phyloP scores from a whole-genome alignment of 108 stramenopile genomes.

The Stephanodiscus triporus region DNA sequence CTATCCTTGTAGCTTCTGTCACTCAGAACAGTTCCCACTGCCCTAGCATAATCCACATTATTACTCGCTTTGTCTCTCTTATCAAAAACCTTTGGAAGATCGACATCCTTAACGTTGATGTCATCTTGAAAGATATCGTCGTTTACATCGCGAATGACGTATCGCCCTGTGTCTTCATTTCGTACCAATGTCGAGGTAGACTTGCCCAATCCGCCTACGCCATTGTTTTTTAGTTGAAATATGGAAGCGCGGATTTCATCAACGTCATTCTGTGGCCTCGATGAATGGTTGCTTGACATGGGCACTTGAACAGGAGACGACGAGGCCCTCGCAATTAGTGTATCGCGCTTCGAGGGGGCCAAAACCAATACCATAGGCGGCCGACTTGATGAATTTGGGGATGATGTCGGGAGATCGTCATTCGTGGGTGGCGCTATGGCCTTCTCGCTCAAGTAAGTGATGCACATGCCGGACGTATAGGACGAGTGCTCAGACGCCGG shows the following conservation, averaged over 20 bases:
- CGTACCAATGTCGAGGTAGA: slow-evolving; percentile 38
- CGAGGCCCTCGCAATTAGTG: background rate
- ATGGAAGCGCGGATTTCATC: slow-evolving; percentile 44
- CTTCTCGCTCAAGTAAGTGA: background rate
- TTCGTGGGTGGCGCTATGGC: background rate
- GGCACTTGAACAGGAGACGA: background rate
- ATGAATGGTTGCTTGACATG: background rate
- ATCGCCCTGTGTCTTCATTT: slow-evolving; percentile 37
- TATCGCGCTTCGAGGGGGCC: background rate
- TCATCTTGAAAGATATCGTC: slow-evolving; percentile 38
- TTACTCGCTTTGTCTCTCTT: background rate
- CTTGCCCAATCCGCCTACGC: slow-evolving; percentile 35
- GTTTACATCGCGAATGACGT: slow-evolving; percentile 41
- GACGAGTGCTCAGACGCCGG: background rate
- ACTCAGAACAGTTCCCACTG: background rate
- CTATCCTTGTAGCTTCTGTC: background rate
- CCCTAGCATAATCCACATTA: background rate
- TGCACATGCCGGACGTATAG: background rate
- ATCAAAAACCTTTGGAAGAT: background rate
- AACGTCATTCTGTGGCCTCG: slow-evolving; percentile 12
- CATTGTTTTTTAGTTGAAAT: slow-evolving; percentile 39
- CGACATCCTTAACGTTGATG: slow-evolving; percentile 2
- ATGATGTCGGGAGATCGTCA: background rate
- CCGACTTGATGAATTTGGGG: background rate
- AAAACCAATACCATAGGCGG: background rate